Percentiles rank a stretch among this genome's conserved stretches.
These are phyloP conservation scores for Nakazawaea peltata DNA, from an alignment of 805 yeast species.

Conservation along the genomic window DNA sequence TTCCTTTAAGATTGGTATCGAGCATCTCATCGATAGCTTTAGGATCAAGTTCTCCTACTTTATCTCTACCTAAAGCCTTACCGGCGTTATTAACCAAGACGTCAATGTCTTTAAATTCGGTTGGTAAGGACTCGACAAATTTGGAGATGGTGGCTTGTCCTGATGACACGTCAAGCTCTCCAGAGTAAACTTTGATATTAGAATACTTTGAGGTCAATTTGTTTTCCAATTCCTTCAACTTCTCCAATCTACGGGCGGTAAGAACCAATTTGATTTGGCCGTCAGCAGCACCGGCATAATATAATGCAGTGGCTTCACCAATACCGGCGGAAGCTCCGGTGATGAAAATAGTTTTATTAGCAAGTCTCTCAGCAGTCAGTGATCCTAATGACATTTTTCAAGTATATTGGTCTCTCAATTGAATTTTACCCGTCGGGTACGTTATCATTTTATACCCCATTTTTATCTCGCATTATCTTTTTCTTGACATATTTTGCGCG, in stretches of 20 bases:
- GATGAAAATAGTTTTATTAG: slow-evolving; percentile 71
- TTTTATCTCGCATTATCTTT: too few species aligned
- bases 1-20: slow-evolving; percentile 80
- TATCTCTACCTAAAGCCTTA: slow-evolving; percentile 72
- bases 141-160: slow-evolving; percentile 41
- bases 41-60: slow-evolving; percentile 59
- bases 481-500: too few species aligned
- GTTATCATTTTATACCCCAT: too few species aligned
- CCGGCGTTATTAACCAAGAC: slow-evolving; percentile 70
- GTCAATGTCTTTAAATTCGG: slow-evolving; percentile 50
- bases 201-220: slow-evolving; percentile 30
- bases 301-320: slow-evolving; percentile 86
- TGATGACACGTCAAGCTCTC: slow-evolving; percentile 30
- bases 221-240: slow-evolving; percentile 28
- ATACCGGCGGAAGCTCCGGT: slow-evolving; percentile 98
- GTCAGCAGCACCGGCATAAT: slow-evolving; percentile 60
- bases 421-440: not conserved
- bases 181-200: slow-evolving; percentile 21
- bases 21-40: slow-evolving; percentile 69
- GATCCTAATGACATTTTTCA: slow-evolving; percentile 54
- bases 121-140: slow-evolving; percentile 32
- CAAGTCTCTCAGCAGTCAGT: slow-evolving; percentile 72
- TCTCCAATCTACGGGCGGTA: slow-evolving; percentile 46
- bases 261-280: slow-evolving; percentile 41
- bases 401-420: not conserved